Conservation (phyloP, 495 filamentous ascomycete species). For the Friedmanniomyces simplex region DNA sequence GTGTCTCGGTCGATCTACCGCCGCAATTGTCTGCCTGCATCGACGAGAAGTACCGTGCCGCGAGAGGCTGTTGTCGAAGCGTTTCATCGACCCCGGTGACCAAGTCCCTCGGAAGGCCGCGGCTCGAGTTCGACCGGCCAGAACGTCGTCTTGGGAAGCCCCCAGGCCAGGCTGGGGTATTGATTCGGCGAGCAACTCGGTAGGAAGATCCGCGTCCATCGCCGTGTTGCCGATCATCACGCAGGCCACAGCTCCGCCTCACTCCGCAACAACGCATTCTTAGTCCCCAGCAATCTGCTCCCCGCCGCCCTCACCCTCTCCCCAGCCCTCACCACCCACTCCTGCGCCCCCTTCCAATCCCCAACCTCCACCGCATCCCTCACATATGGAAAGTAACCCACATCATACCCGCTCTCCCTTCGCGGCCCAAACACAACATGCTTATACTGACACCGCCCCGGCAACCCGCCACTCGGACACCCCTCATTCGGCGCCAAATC, state of each 20-base stretch:
- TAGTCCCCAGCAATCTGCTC: slow-evolving; percentile 36
- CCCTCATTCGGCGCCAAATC: slow-evolving; percentile 41
- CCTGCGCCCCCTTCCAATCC: slow-evolving; percentile 60
- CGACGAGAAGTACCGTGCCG: too few species aligned
- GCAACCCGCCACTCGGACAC: slow-evolving; percentile 44
- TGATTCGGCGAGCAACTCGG: too few species aligned
- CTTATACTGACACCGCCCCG: slow-evolving; percentile 86
- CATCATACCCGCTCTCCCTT: slow-evolving; percentile 64
- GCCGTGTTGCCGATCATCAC: neutral
- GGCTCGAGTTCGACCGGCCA: too few species aligned
- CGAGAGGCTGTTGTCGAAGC: too few species aligned
- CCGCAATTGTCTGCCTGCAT: too few species aligned
- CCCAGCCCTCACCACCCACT: slow-evolving; percentile 63
- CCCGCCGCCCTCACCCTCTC: slow-evolving; percentile 56
- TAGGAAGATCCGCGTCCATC: too few species aligned
- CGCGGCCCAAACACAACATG: slow-evolving; percentile 83
- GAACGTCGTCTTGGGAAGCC: too few species aligned
- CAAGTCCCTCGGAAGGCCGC: too few species aligned
- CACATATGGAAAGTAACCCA: slow-evolving; percentile 72
- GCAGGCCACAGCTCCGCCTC: neutral
- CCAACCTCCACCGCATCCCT: slow-evolving; percentile 65
- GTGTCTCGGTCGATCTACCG: too few species aligned
- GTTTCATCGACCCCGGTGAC: too few species aligned
- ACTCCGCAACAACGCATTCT: neutral
- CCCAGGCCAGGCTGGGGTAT: too few species aligned